A percentile compares a stretch with the other conserved stretches of the same genome.
Evolutionary conservation across 139 green algal genomes (phyloP).

Genomic region (Chlorella sp.): DNA sequence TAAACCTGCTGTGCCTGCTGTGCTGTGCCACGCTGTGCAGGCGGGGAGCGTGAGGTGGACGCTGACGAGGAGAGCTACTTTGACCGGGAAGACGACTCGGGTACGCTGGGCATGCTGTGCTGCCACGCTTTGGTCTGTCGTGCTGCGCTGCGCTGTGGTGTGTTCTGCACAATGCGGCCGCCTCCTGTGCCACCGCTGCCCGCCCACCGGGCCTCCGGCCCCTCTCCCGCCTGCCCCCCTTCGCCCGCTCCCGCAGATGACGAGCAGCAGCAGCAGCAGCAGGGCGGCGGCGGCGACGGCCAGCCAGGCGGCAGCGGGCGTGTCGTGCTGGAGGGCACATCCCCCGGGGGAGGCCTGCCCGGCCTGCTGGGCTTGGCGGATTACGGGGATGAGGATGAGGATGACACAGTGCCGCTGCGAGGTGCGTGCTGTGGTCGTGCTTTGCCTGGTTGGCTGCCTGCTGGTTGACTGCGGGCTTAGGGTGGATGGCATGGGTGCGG

Average conservation of each 20-base stretch:
- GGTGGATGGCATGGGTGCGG: no score
- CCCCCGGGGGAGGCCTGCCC: slow-evolving; percentile 8
- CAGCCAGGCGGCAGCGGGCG: background rate
- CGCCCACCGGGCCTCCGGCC: background rate
- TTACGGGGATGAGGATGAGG: slow-evolving; percentile 56
- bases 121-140: background rate
- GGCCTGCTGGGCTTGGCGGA: slow-evolving; percentile 47
- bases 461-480: no score
- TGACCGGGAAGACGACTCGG: slow-evolving; percentile 42
- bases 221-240: background rate
- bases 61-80: slow-evolving; percentile 85
- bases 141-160: background rate
- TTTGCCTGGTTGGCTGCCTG: background rate
- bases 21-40: background rate
- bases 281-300: background rate
- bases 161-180: background rate
- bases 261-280: background rate
- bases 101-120: background rate
- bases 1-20: background rate
- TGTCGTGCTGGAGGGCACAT: slow-evolving; percentile 23
- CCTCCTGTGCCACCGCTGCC: background rate
- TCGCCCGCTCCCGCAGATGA: background rate
- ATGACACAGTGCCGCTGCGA: slow-evolving; percentile 31
- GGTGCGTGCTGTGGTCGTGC: background rate
- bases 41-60: slow-evolving; percentile 58